Evolutionary conservation across 108 stramenopile genomes (phyloP), one percentile per base, ranked within the genome.

Genomic region (Phaeodactylum tricornutum): DNA sequence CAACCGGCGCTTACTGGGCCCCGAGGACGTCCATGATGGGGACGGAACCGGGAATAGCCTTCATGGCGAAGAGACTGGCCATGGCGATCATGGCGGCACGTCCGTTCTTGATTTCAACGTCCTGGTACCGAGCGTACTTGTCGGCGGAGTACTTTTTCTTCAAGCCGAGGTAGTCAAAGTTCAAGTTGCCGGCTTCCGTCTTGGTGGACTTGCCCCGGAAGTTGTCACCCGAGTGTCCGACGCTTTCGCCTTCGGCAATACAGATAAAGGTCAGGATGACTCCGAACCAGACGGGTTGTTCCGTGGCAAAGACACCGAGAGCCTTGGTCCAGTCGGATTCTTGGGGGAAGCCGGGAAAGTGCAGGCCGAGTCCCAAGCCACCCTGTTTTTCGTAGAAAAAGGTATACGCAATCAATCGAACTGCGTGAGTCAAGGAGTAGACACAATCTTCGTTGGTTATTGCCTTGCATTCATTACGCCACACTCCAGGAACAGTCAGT

Each of bases 81-180:
- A 91, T 91, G 29, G 89, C 89, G 52, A 91, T 91, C 89, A 91
- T 91, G 17, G 89, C 88, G 47, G 84, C 84, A 44, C 88, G 69
- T 64, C 88, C 88, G 57, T 91, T 86, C 75, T 52, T 70, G 40
- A 70, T 66, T 61, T 91, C 89, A 32, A 84, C 84, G 58, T 66
- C 61, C 75, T 82, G 79, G 78, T 84, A 87, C 43, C 78, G 79
- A 8, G 39, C 72, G 21, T 58, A 47, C 54, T 74, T 70, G 47
- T 81, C 79, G 8, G 60, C 57, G 22, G 69, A 67, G 42, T 77
- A 41, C 56, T 75, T 81, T 29, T 55, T 67, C 42, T 71, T 80
- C 43, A 89, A 52, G 26, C 89, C 89, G 63, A 81, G 64, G 65
- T 64, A 72, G 51, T 91, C 84, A 44, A 87, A 87, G 59, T 79